Base-by-base conservation (phyloP, 225 moss, liverwort and hornwort species). In the Bryum argenteum region DNA sequence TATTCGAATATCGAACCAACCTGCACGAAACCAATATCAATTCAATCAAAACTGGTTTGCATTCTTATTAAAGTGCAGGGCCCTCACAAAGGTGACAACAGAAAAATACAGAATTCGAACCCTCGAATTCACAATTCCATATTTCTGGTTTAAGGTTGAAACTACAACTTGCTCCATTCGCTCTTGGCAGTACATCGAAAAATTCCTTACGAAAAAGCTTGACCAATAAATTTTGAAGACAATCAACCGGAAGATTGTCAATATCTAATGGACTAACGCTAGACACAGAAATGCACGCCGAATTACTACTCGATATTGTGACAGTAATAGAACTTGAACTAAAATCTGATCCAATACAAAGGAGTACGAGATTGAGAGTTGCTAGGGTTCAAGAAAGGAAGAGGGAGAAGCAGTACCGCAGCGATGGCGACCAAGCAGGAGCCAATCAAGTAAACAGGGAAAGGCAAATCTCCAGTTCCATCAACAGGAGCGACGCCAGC, bases 1-100 rank as follows among this genome's bases (percentile, higher is more conserved):
- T 85, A 92, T 71, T 98, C 92, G 65, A 98, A 98, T 19, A 98
- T 74, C 9, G 97, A 98, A 44, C 97, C 97, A 61, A 94, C 86
- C 97, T 98, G 75, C 63, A 81, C 26, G 11, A 42, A 61, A 33
- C 33, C 33, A 33, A 28, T 5, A 18, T 48, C 43, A 62, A 37
- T 71, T 39, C 2, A 61, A 20, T 21, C 1, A 53, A 13, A 57
- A 47, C 55, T 66, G 13, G 0, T 57, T 60, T 19, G 54, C 9
- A 16, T 26, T 50, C 40, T 10, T 18, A 48, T 15, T 48, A 38
- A 2, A 13, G 24, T n/a, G 18, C 9, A 37, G 28, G 50, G 50
- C 17, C 50, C 42, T 53, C 63, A 41, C 4, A 14, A 72, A 26
- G 11, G 17, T 22, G 24, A 26, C 18, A 6, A 17, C 37, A 48